A percentile compares a stretch with the other conserved stretches of the same genome.
Evolutionary conservation across 345 rosid species (phyloP).

Genomic region (Barbarea vulgaris): DNA sequence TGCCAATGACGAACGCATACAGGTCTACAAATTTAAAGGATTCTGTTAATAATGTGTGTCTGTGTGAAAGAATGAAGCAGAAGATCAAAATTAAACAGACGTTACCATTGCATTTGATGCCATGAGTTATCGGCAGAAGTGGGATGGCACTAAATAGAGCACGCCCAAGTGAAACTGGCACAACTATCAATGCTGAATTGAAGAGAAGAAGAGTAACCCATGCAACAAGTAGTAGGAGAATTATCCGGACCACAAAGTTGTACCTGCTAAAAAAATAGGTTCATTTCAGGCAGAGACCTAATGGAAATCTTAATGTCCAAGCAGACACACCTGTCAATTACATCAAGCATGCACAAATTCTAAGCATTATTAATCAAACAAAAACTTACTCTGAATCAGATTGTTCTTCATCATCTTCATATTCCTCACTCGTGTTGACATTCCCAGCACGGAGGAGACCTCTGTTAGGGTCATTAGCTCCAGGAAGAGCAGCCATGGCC

Average conservation of each 20-base stretch:
- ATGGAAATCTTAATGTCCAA: background rate
- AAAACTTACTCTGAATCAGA: constrained; percentile 85
- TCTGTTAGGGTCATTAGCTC: constrained; percentile 55
- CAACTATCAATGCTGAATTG: constrained; percentile 85
- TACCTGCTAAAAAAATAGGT: constrained; percentile 58
- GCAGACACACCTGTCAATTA: background rate
- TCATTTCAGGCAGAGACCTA: constrained; percentile 26
- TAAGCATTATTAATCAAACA: constrained; percentile 3
- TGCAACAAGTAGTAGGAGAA: constrained; percentile 84
- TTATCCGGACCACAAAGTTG: constrained; percentile 77
- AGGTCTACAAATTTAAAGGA: constrained; percentile 56
- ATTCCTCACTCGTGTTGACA: constrained; percentile 54
- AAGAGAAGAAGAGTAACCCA: constrained; percentile 96
- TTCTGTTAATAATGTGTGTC: constrained; percentile 4
- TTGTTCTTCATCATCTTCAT: constrained; percentile 73
- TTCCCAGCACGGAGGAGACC: constrained; percentile 45
- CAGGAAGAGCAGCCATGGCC: constrained; percentile 62
- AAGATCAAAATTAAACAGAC: background rate
- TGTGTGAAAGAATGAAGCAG: background rate
- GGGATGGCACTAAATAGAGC: constrained; percentile 91
- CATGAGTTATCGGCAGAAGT: constrained; percentile 93
- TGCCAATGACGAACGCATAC: constrained; percentile 93
- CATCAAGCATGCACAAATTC: background rate
- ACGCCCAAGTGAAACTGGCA: constrained; percentile 96
- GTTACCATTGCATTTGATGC: constrained; percentile 96